Percentiles rank a stretch among this genome's conserved stretches.
Conservation (phyloP, 345 rosid species). For the Gossypioides kirkii region DNA sequence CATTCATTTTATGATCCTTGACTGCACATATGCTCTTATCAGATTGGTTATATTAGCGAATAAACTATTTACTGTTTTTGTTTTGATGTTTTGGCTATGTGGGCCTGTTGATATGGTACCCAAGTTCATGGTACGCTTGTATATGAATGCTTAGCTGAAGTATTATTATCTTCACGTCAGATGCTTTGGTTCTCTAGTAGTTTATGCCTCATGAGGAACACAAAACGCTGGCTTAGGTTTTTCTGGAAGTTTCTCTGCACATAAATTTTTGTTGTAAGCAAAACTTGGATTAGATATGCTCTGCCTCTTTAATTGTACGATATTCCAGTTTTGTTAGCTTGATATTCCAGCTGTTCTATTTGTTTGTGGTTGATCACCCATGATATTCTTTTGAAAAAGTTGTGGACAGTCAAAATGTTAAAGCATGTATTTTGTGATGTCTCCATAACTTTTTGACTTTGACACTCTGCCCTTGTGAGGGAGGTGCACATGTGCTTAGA, state of each 20-base stretch:
- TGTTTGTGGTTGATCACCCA: background rate
- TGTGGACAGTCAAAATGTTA: background rate
- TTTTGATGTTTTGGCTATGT: conserved; percentile 1
- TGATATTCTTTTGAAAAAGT: background rate
- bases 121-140: background rate
- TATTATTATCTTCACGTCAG: background rate
- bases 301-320: background rate
- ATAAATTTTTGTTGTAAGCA: background rate
- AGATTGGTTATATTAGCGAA: background rate
- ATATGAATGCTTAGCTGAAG: background rate
- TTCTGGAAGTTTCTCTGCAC: background rate
- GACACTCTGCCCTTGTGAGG: background rate
- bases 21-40: background rate
- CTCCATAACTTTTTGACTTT: background rate
- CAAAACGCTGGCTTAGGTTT: background rate
- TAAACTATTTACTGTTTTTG: background rate
- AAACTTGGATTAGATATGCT: background rate
- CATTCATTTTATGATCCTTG: background rate
- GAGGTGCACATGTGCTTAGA: background rate
- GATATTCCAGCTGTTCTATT: conserved; percentile 1
- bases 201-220: background rate
- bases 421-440: background rate
- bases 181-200: background rate
- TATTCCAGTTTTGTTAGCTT: background rate
- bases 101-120: background rate